These are phyloP conservation scores for Parasarocladium wereldwijsianum DNA, from an alignment of 2,329 filamentous ascomycete species.

Conservation along the genomic window DNA sequence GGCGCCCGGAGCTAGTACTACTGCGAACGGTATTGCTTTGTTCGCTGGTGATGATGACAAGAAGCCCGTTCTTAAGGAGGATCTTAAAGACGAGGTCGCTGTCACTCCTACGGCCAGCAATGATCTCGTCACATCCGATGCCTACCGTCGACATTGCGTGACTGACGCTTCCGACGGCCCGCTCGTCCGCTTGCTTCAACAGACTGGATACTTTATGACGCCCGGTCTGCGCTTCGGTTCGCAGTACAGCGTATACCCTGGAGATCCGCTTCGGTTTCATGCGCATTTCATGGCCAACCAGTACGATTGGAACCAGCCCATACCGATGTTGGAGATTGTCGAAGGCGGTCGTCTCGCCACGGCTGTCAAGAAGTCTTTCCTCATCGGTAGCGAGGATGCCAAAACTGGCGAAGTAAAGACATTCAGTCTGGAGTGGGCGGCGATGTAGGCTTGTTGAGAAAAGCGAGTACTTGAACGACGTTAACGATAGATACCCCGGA, in stretches of 20 bases:
- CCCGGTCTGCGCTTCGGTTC: conserved; percentile 91
- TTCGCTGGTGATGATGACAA: conserved; percentile 1
- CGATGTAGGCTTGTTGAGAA: conserved; percentile 50
- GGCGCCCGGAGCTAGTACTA: conserved; percentile 3
- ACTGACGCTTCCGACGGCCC: conserved; percentile 23
- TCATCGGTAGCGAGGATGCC: conserved; percentile 58
- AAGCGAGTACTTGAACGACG: neutral
- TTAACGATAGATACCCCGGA: no score
- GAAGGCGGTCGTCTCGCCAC: conserved; percentile 79
- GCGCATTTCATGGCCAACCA: conserved; percentile 85
- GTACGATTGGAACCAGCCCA: conserved; percentile 74
- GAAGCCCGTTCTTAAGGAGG: no score
- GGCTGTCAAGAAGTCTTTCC: conserved; percentile 87
- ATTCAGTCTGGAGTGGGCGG: conserved; percentile 88
- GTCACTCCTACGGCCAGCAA: conserved; percentile 22
- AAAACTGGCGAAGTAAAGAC: conserved; percentile 37
- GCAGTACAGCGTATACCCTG: conserved; percentile 87
- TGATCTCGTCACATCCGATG: conserved; percentile 12
- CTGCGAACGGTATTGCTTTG: conserved; percentile 2
- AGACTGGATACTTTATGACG: conserved; percentile 69
- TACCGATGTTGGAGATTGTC: conserved; percentile 73
- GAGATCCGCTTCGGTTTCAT: conserved; percentile 87
- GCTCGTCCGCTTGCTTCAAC: conserved; percentile 68
- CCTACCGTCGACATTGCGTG: conserved; percentile 6
- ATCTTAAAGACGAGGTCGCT: conserved; percentile 11